Evolutionary conservation across 2,329 filamentous ascomycete species (phyloP).

Genomic region (Harringtonia lauricola): DNA sequence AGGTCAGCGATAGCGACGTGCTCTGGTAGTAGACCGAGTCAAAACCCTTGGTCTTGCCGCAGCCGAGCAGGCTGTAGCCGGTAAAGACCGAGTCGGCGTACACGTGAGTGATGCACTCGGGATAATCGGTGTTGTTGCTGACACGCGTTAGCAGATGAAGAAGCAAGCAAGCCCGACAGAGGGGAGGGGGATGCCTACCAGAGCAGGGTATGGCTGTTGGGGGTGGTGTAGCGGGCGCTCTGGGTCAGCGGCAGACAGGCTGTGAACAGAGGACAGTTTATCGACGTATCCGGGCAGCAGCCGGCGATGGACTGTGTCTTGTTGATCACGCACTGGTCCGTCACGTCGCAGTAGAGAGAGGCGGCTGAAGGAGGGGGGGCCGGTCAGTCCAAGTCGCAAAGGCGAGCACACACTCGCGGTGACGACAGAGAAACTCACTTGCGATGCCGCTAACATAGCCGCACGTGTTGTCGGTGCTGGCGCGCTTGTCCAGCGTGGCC

Average conservation of each 20-base stretch:
- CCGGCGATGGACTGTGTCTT: constrained; percentile 15
- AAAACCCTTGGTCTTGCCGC: constrained; percentile 14
- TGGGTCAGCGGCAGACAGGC: constrained; percentile 18
- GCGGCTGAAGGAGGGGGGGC: constrained; percentile 7
- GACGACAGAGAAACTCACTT: no score
- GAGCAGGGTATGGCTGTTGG: constrained; percentile 17
- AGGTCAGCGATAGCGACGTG: neutral
- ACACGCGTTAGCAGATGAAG: neutral
- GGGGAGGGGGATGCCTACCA: constrained; percentile 16
- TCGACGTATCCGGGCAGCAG: constrained; percentile 19
- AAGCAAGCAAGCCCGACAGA: neutral
- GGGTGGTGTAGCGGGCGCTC: constrained; percentile 10
- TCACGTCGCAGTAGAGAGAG: constrained; percentile 18
- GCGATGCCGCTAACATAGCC: constrained; percentile 18
- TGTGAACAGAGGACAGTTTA: constrained; percentile 15
- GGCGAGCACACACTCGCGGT: no score
- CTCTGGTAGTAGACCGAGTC: constrained; percentile 15
- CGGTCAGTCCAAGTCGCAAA: no score
- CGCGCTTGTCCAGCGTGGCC: constrained; percentile 12
- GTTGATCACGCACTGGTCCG: constrained; percentile 19
- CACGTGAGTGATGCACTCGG: constrained; percentile 19
- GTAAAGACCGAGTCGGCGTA: constrained; percentile 15
- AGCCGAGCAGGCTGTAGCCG: constrained; percentile 20
- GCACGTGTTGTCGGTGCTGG: constrained; percentile 19
- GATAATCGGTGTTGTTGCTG: constrained; percentile 14